Evolutionary conservation across 2,329 filamentous ascomycete genomes (phyloP).

Genomic region (Sporothrix pallida): DNA sequence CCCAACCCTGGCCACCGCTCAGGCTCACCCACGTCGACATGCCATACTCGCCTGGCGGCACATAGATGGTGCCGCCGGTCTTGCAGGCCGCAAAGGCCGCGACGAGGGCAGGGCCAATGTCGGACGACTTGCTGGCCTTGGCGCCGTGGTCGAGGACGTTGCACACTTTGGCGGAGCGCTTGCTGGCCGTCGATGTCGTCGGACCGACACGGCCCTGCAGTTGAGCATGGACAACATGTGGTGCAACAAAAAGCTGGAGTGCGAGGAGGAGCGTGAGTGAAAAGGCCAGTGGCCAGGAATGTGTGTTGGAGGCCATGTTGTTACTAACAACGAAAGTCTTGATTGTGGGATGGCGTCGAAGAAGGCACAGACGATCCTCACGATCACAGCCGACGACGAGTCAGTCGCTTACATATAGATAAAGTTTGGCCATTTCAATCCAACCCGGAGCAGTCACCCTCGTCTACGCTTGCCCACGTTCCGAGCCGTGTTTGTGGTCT

Average conservation of each 20-base stretch:
- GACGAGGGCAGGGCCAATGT: constrained; percentile 40
- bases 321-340: no score
- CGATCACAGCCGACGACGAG: not conserved
- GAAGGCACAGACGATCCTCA: no score
- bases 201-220: constrained; percentile 42
- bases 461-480: not conserved
- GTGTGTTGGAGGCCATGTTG: not conserved
- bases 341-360: no score
- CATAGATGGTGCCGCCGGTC: constrained; percentile 34
- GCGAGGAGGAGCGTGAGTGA: not conserved
- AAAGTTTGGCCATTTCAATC: no score
- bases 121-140: constrained; percentile 54
- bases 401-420: constrained; percentile 3
- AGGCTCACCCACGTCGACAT: constrained; percentile 39
- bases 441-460: not conserved
- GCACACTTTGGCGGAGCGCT: constrained; percentile 48
- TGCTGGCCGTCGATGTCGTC: constrained; percentile 41
- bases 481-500: not conserved
- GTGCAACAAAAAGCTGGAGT: not conserved
- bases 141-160: constrained; percentile 58
- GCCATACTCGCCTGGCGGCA: constrained; percentile 38
- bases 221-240: constrained; percentile 35
- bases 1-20: constrained; percentile 34
- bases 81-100: constrained; percentile 24
- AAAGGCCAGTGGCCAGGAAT: not conserved